These are phyloP conservation scores for Cokeromyces recurvatus DNA, from an alignment of 371 early-diverging fungal genomes.

Conservation along the genomic window DNA sequence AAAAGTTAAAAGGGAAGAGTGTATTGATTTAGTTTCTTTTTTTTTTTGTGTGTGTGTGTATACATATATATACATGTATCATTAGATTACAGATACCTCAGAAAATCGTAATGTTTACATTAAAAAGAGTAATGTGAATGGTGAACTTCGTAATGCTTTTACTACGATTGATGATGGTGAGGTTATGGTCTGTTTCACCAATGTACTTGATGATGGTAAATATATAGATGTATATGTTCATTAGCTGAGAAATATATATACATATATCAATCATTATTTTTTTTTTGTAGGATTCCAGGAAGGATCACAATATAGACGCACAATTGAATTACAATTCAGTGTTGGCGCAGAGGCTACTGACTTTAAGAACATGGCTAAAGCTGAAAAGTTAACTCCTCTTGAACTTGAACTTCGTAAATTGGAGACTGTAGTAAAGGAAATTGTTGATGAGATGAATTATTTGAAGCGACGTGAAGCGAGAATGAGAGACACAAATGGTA, in stretches of 20 bases:
- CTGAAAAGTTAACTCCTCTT: conserved; percentile 83
- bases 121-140: conserved; percentile 49
- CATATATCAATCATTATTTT: too few relatives aligned
- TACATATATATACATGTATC: too few relatives aligned
- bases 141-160: conserved; percentile 56
- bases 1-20: too few relatives aligned
- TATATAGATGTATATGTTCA: not conserved
- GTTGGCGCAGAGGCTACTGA: conserved; percentile 88
- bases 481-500: conserved; percentile 89
- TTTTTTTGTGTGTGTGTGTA: too few relatives aligned
- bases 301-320: conserved; percentile 48
- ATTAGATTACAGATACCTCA: conserved; percentile 62
- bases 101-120: conserved; percentile 57
- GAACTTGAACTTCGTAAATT: conserved; percentile 82
- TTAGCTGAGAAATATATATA: not conserved
- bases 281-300: conserved; percentile 65
- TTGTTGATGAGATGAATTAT: conserved; percentile 77
- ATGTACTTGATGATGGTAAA: conserved; percentile 67
- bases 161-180: conserved; percentile 80
- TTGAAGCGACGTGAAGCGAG: conserved; percentile 72
- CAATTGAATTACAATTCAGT: conserved; percentile 72
- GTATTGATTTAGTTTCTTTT: not conserved
- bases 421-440: conserved; percentile 70
- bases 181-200: conserved; percentile 85
- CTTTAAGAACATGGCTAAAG: conserved; percentile 55